Conservation (phyloP, 768 basidiomycete species). For the Lactifluus piperatus region DNA sequence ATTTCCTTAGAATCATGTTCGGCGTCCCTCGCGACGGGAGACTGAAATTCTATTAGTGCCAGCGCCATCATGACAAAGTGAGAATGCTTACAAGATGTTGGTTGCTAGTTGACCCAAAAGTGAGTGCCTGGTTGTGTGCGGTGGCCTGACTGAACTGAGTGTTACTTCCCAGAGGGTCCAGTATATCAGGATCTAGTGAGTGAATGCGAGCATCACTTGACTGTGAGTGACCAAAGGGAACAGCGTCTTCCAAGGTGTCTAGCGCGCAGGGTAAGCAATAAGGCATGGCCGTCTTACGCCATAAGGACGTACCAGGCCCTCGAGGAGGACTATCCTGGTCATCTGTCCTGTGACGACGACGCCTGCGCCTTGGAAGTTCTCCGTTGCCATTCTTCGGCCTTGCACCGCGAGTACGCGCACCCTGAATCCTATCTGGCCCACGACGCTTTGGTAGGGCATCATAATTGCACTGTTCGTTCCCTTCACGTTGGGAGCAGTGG, state of each 20-base stretch:
- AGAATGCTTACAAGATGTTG: not conserved
- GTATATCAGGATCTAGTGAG: not conserved
- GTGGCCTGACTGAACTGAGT: not conserved
- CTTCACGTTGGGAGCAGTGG: slow-evolving; percentile 51
- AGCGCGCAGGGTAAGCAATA: not conserved
- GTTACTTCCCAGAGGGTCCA: not conserved
- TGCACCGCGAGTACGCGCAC: slow-evolving; percentile 59
- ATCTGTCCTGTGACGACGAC: slow-evolving; percentile 6
- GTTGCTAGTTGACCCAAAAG: not conserved
- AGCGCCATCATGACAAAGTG: not conserved
- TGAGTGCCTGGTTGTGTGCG: not conserved
- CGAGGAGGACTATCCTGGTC: not conserved
- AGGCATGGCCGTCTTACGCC: not conserved
- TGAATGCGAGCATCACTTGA: not conserved
- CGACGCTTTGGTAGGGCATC: slow-evolving; percentile 68
- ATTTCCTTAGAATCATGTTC: not conserved
- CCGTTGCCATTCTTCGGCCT: slow-evolving; percentile 32
- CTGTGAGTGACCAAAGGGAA: not conserved
- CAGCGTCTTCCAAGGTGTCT: not conserved
- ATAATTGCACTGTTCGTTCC: slow-evolving; percentile 46
- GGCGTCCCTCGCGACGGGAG: not conserved
- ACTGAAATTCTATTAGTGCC: not conserved
- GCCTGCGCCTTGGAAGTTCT: slow-evolving; percentile 20
- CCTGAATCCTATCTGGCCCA: slow-evolving; percentile 74
- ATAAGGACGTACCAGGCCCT: not conserved